phyloP scores from a whole-genome alignment of 2,329 filamentous ascomycete species.

The Ophiostoma perfectum region DNA sequence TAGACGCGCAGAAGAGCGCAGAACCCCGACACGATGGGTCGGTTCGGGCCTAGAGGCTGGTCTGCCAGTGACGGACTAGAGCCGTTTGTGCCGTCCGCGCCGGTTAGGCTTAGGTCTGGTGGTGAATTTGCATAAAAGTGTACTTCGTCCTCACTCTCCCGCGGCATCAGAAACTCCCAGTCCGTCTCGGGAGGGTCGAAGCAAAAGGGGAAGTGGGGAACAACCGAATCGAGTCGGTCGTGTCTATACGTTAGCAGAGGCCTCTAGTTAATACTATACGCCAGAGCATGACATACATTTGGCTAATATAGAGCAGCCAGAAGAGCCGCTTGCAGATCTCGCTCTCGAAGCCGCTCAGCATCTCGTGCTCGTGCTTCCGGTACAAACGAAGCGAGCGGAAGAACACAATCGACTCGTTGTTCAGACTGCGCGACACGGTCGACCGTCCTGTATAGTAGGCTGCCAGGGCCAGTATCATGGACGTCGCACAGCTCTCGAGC shows the following conservation, averaged over 20 bases:
- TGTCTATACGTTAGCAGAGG: background rate
- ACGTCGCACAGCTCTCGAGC: background rate
- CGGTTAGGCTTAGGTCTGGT: background rate
- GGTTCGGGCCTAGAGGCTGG: too few relatives aligned
- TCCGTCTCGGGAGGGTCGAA: background rate
- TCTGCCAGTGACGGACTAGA: too few relatives aligned
- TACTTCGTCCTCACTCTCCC: background rate
- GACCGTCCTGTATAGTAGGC: background rate
- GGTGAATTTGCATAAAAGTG: background rate
- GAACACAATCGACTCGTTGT: background rate
- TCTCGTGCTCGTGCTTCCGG: background rate
- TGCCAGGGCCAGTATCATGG: background rate
- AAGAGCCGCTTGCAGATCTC: conserved; percentile 3
- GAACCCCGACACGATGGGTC: background rate
- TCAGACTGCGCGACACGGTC: background rate
- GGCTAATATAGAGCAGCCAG: background rate
- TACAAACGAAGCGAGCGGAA: background rate
- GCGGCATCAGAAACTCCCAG: background rate
- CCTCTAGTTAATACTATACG: background rate
- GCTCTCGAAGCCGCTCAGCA: background rate
- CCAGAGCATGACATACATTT: background rate
- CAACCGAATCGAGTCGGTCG: background rate
- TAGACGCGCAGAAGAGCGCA: background rate
- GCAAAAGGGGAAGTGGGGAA: background rate
- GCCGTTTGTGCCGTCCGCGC: background rate